Base-by-base conservation (phyloP, 1,139 yeast genomes). In the Schwanniomyces etchellsii region DNA sequence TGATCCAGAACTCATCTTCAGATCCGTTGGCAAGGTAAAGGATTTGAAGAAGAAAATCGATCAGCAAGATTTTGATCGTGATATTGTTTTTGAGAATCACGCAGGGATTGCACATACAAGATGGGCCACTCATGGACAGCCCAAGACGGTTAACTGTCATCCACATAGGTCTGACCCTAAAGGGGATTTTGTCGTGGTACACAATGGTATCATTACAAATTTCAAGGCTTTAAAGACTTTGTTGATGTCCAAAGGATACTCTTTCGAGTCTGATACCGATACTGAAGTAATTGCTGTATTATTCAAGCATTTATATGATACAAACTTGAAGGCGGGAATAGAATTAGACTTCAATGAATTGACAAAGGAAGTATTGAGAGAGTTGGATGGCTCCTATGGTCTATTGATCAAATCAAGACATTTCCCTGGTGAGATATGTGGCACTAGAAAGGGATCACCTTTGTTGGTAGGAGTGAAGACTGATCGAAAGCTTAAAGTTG, bases 51-150 rank as follows among this genome's bases (percentile, higher is more conserved):
- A 82, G 49, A 78, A 76, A 53, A 77, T 89, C 42, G 73, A 69
- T 25, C 57, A 61, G 26, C 66, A 68, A 33, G 60, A 77, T 34
- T 70, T 76, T 35, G 74, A 81, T 52, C 71, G 80, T 45, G 58
- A 68, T 14, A 76, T 74, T 34, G 70, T 76, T 16, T 86, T 86
- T 51, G 81, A 78, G 47, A 78, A 82, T 57, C 98, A 91, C 54
- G 91, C 81, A 37, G 98, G 95, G 55, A 91, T 93, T 57, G 97
- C 98, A 24, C 99, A 93, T 62, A 93, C 99, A 12, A 82, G 99
- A 70, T 93, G 99, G 99, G 98, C 99, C 28, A 93, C 99, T 27
- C 99, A 93, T 60, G 99, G 99, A 60, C 85, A 81, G 49, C 97
- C 97, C 35, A 77, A 75, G 48, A 77, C 72, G 37, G 53, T 63